Conservation (phyloP, 768 basidiomycete species). For the Inosperma sp. region DNA sequence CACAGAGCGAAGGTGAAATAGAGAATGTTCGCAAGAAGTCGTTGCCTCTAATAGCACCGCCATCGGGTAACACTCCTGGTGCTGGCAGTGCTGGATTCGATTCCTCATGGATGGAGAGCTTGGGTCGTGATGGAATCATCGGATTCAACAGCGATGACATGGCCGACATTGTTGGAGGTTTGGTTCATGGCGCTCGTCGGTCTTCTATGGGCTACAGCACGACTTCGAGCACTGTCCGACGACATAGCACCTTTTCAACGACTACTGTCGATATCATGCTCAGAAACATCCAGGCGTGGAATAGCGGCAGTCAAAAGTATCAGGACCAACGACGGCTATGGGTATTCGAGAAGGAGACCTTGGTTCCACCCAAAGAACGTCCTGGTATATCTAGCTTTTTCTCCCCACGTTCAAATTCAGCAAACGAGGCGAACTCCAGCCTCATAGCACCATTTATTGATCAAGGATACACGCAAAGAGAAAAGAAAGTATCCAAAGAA, state of each 20-base stretch:
- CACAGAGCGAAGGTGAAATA: conserved; percentile 56
- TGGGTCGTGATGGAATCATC: conserved; percentile 22
- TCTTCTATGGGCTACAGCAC: conserved; percentile 17
- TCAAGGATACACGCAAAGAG: conserved; percentile 15
- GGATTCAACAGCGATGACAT: conserved; percentile 26
- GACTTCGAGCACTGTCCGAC: conserved; percentile 25
- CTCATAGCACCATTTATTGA: conserved; percentile 14
- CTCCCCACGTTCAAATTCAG: conserved; percentile 29
- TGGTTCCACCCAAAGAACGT: conserved; percentile 18
- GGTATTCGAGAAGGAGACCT: conserved; percentile 55
- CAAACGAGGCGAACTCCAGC: conserved; percentile 18
- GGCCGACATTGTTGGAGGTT: conserved; percentile 25
- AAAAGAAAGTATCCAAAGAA: conserved; percentile 19
- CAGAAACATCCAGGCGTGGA: conserved; percentile 35
- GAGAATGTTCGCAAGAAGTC: conserved; percentile 42
- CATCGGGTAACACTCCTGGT: background rate
- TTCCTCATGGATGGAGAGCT: conserved; percentile 26
- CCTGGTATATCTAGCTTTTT: conserved; percentile 27
- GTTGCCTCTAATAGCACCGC: conserved; percentile 14
- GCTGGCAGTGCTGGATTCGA: conserved; percentile 35
- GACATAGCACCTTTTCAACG: conserved; percentile 43
- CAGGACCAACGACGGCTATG: conserved; percentile 44
- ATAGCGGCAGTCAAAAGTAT: conserved; percentile 41
- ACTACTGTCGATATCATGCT: conserved; percentile 40
- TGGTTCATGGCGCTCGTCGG: conserved; percentile 12